phyloP scores from a whole-genome alignment of 805 yeast species.

The Candida easanensis region DNA sequence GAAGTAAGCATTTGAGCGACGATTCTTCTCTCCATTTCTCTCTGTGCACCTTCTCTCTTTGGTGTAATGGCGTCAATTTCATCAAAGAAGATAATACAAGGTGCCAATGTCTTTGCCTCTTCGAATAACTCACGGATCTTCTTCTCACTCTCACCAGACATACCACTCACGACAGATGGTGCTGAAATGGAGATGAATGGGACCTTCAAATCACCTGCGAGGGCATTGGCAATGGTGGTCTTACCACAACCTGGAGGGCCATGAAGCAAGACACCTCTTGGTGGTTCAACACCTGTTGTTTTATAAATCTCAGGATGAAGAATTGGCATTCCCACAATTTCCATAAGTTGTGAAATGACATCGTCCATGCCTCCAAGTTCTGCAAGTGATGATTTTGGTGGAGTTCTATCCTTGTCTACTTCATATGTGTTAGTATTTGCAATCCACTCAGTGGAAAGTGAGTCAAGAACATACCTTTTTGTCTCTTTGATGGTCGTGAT shows the following conservation, averaged over 20 bases:
- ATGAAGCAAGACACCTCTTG: conserved; percentile 88
- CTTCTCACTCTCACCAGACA: conserved; percentile 99
- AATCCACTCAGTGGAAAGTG: conserved; percentile 11
- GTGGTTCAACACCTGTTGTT: conserved; percentile 91
- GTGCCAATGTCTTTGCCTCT: conserved; percentile 87
- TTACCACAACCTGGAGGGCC: conserved; percentile 99
- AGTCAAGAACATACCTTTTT: conserved; percentile 32
- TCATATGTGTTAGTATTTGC: conserved; percentile 25
- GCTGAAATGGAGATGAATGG: conserved; percentile 92
- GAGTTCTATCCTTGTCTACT: conserved; percentile 55
- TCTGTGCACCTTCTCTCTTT: conserved; percentile 94
- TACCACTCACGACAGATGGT: conserved; percentile 94
- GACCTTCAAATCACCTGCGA: conserved; percentile 92
- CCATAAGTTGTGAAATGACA: conserved; percentile 83
- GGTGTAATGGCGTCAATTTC: conserved; percentile 99
- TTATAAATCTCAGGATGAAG: conserved; percentile 88
- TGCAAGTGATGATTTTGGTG: conserved; percentile 65
- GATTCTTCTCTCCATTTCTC: conserved; percentile 96
- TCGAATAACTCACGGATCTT: conserved; percentile 89
- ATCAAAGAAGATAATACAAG: conserved; percentile 89
- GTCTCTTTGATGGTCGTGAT: conserved; percentile 34
- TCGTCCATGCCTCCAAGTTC: conserved; percentile 88
- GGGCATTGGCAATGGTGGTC: conserved; percentile 91
- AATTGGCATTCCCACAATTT: conserved; percentile 87
- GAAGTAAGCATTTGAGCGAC: conserved; percentile 94